Percentiles rank a stretch among this genome's conserved stretches.
phyloP scores from a whole-genome alignment of 2,329 filamentous ascomycete genomes.

The Talaromyces sp. region DNA sequence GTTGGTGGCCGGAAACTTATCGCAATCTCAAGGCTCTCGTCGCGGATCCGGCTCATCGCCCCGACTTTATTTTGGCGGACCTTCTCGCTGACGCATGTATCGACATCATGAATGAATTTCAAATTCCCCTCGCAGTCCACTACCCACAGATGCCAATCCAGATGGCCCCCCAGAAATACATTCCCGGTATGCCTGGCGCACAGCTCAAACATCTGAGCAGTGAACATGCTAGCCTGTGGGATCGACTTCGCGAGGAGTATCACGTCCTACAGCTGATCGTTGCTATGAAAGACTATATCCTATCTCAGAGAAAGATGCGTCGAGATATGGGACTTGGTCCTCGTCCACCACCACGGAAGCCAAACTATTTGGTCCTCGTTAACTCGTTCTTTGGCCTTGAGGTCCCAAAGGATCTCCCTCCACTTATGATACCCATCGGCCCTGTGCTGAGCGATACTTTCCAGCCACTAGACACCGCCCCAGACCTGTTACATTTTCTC shows the following conservation, averaged over 20 bases:
- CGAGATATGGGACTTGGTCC: neutral
- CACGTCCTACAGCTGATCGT: neutral
- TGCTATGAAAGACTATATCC: neutral
- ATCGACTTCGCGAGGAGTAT: neutral
- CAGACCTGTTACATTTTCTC: neutral
- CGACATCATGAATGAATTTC: neutral
- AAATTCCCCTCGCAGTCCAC: neutral
- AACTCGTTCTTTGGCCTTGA: neutral
- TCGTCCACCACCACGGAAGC: neutral
- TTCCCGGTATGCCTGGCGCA: neutral
- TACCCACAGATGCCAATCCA: neutral
- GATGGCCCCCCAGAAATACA: neutral
- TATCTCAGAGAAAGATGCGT: neutral
- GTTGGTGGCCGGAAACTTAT: neutral
- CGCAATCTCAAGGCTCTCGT: neutral
- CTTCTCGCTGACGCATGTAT: neutral
- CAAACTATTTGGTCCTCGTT: neutral
- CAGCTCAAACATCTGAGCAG: neutral
- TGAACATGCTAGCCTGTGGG: neutral
- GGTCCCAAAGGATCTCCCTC: neutral
- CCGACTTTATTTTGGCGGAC: neutral
- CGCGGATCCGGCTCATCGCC: neutral
- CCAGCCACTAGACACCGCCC: neutral
- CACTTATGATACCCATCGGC: neutral
- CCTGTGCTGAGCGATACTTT: neutral